Conservation (phyloP, 2,329 filamentous ascomycete species). For the Fusarium coicis region DNA sequence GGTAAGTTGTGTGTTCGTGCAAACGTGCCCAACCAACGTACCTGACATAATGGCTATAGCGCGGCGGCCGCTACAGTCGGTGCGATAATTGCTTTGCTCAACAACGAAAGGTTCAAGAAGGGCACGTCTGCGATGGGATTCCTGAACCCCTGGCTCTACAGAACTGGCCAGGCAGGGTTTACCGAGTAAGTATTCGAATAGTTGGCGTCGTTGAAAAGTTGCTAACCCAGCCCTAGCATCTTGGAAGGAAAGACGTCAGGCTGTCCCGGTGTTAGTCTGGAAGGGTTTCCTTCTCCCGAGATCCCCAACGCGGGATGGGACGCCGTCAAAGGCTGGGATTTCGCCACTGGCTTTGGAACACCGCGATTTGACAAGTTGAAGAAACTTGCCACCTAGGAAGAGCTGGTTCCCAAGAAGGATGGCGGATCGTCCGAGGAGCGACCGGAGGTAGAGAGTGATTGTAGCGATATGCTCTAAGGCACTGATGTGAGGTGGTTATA, state of each 20-base stretch:
- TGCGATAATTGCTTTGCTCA: slow-evolving; percentile 71
- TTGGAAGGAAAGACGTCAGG: slow-evolving; percentile 49
- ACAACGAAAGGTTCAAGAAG: slow-evolving; percentile 68
- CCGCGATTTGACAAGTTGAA: slow-evolving; percentile 55
- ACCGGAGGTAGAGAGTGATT: neutral
- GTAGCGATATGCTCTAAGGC: neutral
- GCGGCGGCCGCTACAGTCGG: slow-evolving; percentile 72
- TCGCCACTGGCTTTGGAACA: slow-evolving; percentile 57
- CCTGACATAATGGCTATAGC: slow-evolving; percentile 40
- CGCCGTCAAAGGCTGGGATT: slow-evolving; percentile 51
- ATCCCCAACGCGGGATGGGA: slow-evolving; percentile 45
- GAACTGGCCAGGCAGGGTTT: slow-evolving; percentile 45
- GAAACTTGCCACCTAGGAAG: slow-evolving; percentile 27
- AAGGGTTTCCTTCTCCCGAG: slow-evolving; percentile 40
- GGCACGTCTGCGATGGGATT: slow-evolving; percentile 66
- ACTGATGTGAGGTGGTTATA: too few relatives aligned
- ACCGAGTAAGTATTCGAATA: slow-evolving; percentile 48
- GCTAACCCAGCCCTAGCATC: slow-evolving; percentile 42
- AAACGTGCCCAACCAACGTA: too few relatives aligned
- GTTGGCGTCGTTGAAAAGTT: neutral
- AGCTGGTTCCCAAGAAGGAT: neutral
- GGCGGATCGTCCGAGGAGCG: neutral
- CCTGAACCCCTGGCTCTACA: slow-evolving; percentile 71
- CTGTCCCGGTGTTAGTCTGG: slow-evolving; percentile 45
- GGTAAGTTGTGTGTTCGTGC: slow-evolving; percentile 32